Base-by-base conservation (phyloP, 192 early-diverging fungal genomes). In the Geranomyces variabilis region DNA sequence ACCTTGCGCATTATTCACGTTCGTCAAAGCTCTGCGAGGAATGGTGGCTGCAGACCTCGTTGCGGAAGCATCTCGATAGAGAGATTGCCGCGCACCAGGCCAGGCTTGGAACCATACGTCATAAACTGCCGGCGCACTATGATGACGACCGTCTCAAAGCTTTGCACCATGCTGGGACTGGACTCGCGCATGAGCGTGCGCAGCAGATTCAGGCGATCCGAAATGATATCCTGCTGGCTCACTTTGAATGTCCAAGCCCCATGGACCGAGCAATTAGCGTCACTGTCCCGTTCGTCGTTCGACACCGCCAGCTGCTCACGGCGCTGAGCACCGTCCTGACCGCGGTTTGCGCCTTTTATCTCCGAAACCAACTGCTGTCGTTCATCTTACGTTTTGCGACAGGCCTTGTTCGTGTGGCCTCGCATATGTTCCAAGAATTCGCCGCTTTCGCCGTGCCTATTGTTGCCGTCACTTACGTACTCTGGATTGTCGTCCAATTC, bases 401-500 rank as follows among this genome's bases (percentile, higher is more conserved):
- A 8, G 21, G 58, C 7, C 15, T 34, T 29, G 58, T 4, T 28
- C 26, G 21, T 28, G 21, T n/a, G 3, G 51, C 51, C 14, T n/a
- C 58, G 4, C 19, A 7, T 3, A 53, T 53, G 3, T 24, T 53
- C 7, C 51, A 24, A 26, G 46, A 17, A 30, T 21, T 56, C 53
- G 0, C 53, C 8, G 34, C 29, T n/a, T 56, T 17, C 30, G 22
- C 21, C 44, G 41, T 48, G 6, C 51, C 66, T 5, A 15, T 68
- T 19, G 5, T 61, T 13, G 29, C 12, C 69, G 43, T 70, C 34
- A 26, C 43, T 34, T 70, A 70, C 36, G 19, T 47, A 13, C 69
- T 70, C 34, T 70, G 59, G 58, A 62, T 70, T 28, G 55, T 26
- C 21, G 36, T 28, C 22, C 69, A 70, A 21, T 19, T 62, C 22